Conservation (phyloP, 2,329 filamentous ascomycete genomes). For the Penicillium sp. region DNA sequence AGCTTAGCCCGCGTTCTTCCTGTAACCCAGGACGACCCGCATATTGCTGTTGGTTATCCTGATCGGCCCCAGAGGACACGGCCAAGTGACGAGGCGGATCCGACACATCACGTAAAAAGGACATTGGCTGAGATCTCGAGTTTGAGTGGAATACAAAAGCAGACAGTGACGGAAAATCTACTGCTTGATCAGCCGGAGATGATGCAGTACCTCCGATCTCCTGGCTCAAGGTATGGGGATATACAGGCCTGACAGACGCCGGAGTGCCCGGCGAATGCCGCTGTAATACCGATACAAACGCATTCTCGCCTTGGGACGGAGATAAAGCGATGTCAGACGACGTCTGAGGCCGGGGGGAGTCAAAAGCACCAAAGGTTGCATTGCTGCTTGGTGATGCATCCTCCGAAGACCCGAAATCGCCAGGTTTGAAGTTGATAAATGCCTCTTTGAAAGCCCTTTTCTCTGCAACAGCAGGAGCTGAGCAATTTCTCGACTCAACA, state of each 20-base stretch:
- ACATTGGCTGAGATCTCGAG: slow-evolving; percentile 30
- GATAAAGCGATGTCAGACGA: slow-evolving; percentile 8
- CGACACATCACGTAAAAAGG: slow-evolving; percentile 28
- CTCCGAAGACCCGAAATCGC: slow-evolving; percentile 11
- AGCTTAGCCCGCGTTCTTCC: slow-evolving; percentile 8
- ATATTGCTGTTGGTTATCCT: slow-evolving; percentile 2
- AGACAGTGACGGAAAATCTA: slow-evolving; percentile 22
- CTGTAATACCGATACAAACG: slow-evolving; percentile 18
- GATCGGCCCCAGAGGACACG: slow-evolving; percentile 12
- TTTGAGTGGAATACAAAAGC: slow-evolving; percentile 28
- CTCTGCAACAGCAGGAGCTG: slow-evolving; percentile 3
- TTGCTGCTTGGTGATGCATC: slow-evolving; percentile 14
- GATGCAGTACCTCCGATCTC: slow-evolving; percentile 18
- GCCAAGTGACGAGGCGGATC: slow-evolving; percentile 35
- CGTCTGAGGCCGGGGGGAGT: slow-evolving; percentile 11
- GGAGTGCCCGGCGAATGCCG: slow-evolving; percentile 15
- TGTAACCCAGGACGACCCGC: background rate
- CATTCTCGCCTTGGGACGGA: slow-evolving; percentile 9
- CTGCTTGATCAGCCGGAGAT: slow-evolving; percentile 19
- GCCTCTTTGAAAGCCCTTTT: slow-evolving; percentile 11
- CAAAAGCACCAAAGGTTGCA: slow-evolving; percentile 10
- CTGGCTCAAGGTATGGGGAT: slow-evolving; percentile 14
- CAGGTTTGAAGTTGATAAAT: slow-evolving; percentile 7
- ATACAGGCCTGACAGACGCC: slow-evolving; percentile 10
- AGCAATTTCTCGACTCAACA: slow-evolving; percentile 6